Evolutionary conservation across 257 asterid species (phyloP), one percentile per base, ranked within the genome.

Genomic region (Jacaranda copaia): DNA sequence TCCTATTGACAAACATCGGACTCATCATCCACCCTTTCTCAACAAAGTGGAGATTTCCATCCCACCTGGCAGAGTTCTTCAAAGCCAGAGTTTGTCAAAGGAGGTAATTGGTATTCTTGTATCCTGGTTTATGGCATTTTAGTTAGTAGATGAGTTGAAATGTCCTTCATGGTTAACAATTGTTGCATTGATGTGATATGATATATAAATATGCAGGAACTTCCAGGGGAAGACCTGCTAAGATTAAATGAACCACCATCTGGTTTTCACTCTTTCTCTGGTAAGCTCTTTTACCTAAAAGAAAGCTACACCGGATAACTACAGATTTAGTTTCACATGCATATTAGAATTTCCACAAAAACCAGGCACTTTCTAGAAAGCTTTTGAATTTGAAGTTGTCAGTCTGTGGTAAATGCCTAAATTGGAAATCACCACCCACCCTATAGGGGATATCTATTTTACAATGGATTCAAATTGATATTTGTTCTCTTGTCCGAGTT

Each of bases 191-290:
- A 63, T 72, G 61, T 55, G 45, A 10, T 59, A 57, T 20, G 62
- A 35, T 62, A 74, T 45, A 38, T 40, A 11, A 5, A 42, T 74
- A 15, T 82, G 76, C 86, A 91, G 97, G 81, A 84, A 82, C 79
- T 74, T 72, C 85, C 88, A 16, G 84, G 95, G 78, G 97, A 83
- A n/a, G 91, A 86, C 73, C 80, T 74, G 68, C 74, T 82, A 76
- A 89, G 92, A 78, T 77, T 86, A 60, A 85, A 87, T 77, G 90
- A 86, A 63, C 74, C 90, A 39, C 68, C 70, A 36, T 82, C 90
- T 70, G 83, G 82, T 77, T 83, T 83, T 79, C 89, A 70, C 55
- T 73, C 91, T 51, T 85, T 84, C 68, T 65, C 88, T 35, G 90
- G 96, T 88, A 82, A 72, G 69, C 43, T 36, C 15, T 20, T 58